Base-by-base conservation (phyloP, 768 basidiomycete species). In the Phanerochaete sordida region DNA sequence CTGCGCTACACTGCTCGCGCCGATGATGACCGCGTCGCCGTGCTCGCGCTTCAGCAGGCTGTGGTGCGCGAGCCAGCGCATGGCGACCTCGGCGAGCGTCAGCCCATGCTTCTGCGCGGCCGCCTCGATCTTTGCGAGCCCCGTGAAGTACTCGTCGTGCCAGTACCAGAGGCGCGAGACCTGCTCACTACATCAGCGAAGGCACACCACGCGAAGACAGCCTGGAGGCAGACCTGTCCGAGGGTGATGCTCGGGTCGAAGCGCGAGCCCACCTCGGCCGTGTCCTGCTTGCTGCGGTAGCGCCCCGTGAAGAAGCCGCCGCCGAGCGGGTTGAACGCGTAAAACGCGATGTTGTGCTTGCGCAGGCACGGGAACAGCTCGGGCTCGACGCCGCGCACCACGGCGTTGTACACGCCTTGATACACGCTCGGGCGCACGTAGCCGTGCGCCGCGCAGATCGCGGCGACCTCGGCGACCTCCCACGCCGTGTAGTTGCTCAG, bases 1-100 rank as follows among this genome's bases (percentile, higher is more conserved):
- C 64, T 88, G 86, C 31, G 74, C 72, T 62, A 81, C 51, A 59
- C 77, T 83, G 3, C 80, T 83, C 26, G 85, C 86, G n/a, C 86
- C 86, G 63, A 89, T 86, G 58, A 88, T 72, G 57, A 87, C 72
- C 27, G 79, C 70, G 64, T 84, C 81, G 11, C 81, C 78, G 26
- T 74, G 64, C 61, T 83, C 81, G 7, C 76, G 71, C 64, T 79
- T 74, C 65, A 80, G 65, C 31, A 73, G 66, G 21, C 78, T 79
- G 66, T 83, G 81, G 66, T 82, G 78, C 30, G 74, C 71, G 56
- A 78, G 62, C 81, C 81, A 83, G 43, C 81, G 72, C 7, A 82
- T 69, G 1, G 79, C 62, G 21, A 58, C 33, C 27, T 64, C 62
- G 2, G 59, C 59, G 26, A 64, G 59, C 13, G 62, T 60, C 8